Conservation (phyloP, 768 basidiomycete genomes). For the Lactifluus piperatus region DNA sequence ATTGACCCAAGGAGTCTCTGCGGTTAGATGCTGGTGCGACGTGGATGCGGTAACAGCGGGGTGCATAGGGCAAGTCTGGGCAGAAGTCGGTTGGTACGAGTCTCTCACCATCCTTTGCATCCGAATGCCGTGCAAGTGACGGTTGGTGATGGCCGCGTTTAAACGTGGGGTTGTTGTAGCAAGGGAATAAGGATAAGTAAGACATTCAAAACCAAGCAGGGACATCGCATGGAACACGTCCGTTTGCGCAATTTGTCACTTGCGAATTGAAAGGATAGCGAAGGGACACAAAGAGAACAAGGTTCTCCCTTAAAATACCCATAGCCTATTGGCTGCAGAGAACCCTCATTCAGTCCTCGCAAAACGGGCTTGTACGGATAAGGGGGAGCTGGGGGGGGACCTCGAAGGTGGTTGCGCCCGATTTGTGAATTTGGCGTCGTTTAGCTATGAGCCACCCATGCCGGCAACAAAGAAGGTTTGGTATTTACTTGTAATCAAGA, state of each 20-base stretch:
- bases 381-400: neutral
- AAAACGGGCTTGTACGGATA: neutral
- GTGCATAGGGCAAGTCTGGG: neutral
- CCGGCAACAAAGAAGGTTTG: neutral
- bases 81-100: neutral
- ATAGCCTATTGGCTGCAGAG: neutral
- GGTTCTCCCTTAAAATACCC: neutral
- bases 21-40: neutral
- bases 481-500: too few relatives aligned
- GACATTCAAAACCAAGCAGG: neutral
- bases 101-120: neutral
- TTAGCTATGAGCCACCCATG: neutral
- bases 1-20: neutral
- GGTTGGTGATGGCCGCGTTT: neutral
- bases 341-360: neutral
- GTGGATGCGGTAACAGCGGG: neutral
- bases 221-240: neutral
- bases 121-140: neutral
- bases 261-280: constrained; percentile 5
- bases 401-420: neutral
- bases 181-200: neutral
- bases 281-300: constrained; percentile 5
- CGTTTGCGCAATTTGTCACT: neutral
- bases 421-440: neutral
- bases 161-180: constrained; percentile 6